These are phyloP conservation scores for Trichoderma semiorbis DNA, from an alignment of 2,329 filamentous ascomycete species.

Conservation along the genomic window DNA sequence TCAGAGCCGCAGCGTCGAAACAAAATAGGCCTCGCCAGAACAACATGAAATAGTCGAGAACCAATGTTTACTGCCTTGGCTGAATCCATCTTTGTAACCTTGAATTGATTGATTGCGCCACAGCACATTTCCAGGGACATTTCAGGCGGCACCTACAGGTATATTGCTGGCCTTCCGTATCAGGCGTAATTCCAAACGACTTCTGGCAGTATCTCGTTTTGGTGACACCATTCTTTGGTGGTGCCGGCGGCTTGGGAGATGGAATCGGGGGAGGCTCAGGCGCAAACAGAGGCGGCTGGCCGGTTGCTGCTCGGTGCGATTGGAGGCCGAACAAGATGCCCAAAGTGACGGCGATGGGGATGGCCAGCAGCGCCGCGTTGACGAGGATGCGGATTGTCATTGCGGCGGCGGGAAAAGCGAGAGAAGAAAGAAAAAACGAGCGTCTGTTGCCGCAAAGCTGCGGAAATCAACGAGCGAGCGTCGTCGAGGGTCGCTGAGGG, in stretches of 20 bases:
- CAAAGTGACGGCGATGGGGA: constrained; percentile 48
- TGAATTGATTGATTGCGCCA: background rate
- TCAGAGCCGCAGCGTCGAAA: background rate
- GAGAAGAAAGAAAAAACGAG: constrained; percentile 10
- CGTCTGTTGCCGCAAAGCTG: constrained; percentile 16
- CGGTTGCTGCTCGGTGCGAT: constrained; percentile 39
- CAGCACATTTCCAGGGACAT: background rate
- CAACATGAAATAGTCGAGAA: background rate
- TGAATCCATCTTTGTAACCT: background rate
- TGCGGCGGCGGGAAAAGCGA: constrained; percentile 14
- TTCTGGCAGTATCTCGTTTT: constrained; percentile 39
- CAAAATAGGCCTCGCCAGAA: background rate
- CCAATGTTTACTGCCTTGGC: background rate
- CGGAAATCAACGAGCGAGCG: constrained; percentile 12
- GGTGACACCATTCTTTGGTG: constrained; percentile 19
- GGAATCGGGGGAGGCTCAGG: constrained; percentile 21
- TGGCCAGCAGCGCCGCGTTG: constrained; percentile 47
- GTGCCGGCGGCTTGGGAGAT: background rate
- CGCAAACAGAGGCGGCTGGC: constrained; percentile 44
- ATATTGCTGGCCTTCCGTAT: constrained; percentile 42
- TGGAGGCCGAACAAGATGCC: constrained; percentile 50
- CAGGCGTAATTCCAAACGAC: constrained; percentile 44
- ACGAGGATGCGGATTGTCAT: constrained; percentile 44
- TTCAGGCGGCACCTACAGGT: constrained; percentile 39
- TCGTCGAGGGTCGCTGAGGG: constrained; percentile 1